phyloP scores from a whole-genome alignment of 2,329 filamentous ascomycete species.

The Hymenotorrendiella dingleyae region DNA sequence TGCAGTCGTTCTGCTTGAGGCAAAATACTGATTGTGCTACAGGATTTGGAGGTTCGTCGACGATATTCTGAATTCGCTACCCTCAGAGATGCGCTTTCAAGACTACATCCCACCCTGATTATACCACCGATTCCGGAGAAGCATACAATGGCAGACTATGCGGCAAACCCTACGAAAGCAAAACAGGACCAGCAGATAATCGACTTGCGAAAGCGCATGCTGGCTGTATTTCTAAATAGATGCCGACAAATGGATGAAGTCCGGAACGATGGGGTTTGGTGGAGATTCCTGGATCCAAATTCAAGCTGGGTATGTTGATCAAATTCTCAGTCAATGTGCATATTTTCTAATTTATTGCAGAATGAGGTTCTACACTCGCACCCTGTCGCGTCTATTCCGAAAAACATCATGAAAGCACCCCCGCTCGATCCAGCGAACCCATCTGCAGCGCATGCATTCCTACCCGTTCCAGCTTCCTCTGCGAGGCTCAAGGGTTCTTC shows the following conservation, averaged over 20 bases:
- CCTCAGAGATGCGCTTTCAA: slow-evolving; percentile 78
- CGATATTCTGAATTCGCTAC: slow-evolving; percentile 97
- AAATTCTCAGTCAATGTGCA: neutral
- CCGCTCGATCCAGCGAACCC: slow-evolving; percentile 93
- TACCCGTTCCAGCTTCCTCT: slow-evolving; percentile 78
- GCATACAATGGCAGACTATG: slow-evolving; percentile 97
- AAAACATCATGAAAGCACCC: slow-evolving; percentile 91
- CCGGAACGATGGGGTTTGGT: slow-evolving; percentile 89
- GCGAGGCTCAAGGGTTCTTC: slow-evolving; percentile 66
- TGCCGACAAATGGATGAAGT: slow-evolving; percentile 91
- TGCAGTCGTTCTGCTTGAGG: no score
- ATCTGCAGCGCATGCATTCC: slow-evolving; percentile 75
- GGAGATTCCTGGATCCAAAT: slow-evolving; percentile 96
- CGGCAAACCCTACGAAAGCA: slow-evolving; percentile 93
- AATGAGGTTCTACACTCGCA: slow-evolving; percentile 92
- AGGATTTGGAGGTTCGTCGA: slow-evolving; percentile 93
- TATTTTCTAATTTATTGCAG: slow-evolving; percentile 40
- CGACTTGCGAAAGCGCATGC: slow-evolving; percentile 92
- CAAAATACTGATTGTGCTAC: slow-evolving; percentile 13
- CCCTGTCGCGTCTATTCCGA: slow-evolving; percentile 84
- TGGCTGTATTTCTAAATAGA: slow-evolving; percentile 89
- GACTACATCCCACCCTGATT: slow-evolving; percentile 89
- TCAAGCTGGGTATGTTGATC: slow-evolving; percentile 78
- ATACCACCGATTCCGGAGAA: slow-evolving; percentile 98
- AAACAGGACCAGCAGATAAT: slow-evolving; percentile 98